These are phyloP conservation scores for Pythium brachiatum DNA, from an alignment of 352 stramenopile genomes.

Conservation along the genomic window DNA sequence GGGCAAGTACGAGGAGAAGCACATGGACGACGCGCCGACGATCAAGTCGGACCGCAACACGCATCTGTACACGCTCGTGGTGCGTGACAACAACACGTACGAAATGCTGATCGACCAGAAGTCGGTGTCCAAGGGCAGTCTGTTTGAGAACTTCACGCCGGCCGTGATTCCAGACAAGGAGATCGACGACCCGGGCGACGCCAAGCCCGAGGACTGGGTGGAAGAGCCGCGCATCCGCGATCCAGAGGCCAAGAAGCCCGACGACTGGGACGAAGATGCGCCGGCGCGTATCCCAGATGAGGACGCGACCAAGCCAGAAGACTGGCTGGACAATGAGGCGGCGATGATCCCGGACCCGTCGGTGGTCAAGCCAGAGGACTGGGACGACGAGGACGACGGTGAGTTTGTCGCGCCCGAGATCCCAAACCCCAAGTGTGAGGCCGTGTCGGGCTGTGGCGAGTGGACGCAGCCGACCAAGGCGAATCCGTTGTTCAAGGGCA, in stretches of 20 bases:
- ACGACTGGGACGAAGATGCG: constrained; percentile 93
- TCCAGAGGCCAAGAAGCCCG: constrained; percentile 81
- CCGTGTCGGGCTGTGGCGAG: constrained; percentile 86
- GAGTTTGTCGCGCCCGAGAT: constrained; percentile 89
- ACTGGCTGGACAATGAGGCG: constrained; percentile 88
- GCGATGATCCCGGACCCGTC: constrained; percentile 77
- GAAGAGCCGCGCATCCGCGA: constrained; percentile 89
- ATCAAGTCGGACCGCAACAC: constrained; percentile 84
- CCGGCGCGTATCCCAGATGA: constrained; percentile 84
- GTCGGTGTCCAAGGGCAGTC: constrained; percentile 74
- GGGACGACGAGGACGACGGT: constrained; percentile 93
- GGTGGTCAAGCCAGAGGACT: constrained; percentile 88
- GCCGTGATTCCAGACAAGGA: constrained; percentile 85
- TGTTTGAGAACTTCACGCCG: constrained; percentile 85
- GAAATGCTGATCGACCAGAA: constrained; percentile 91
- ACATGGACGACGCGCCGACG: constrained; percentile 77
- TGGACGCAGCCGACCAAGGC: constrained; percentile 86
- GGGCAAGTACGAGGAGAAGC: constrained; percentile 93
- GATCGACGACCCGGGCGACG: constrained; percentile 91
- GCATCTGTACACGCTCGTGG: constrained; percentile 92
- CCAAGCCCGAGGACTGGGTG: constrained; percentile 92
- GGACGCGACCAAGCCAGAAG: constrained; percentile 83
- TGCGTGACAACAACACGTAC: constrained; percentile 90
- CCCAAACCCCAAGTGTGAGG: constrained; percentile 85
- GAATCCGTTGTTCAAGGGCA: constrained; percentile 93